Conservation (phyloP, 2,329 filamentous ascomycete genomes). For the Teratosphaeria viscida region DNA sequence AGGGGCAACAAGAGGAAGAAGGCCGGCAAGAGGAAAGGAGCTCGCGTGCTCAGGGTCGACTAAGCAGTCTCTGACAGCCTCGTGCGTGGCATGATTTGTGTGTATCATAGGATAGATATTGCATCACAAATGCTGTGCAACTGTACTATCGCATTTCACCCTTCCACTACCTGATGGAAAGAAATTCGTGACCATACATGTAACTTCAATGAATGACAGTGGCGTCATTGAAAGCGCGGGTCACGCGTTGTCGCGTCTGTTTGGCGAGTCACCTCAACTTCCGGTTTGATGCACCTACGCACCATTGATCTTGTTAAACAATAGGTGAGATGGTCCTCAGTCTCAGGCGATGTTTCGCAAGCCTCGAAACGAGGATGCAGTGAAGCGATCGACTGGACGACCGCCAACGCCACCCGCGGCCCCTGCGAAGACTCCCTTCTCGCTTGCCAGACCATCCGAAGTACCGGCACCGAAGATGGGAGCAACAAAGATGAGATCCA, state of each 20-base stretch:
- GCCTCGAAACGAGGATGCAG: constrained; percentile 35
- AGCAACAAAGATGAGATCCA: constrained; percentile 17
- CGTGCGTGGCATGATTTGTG: not conserved
- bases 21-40: constrained; percentile 58
- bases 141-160: not conserved
- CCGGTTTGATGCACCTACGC: too few relatives aligned
- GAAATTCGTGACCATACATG: not conserved
- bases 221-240: not conserved
- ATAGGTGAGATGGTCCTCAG: not conserved
- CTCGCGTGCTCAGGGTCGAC: constrained; percentile 61
- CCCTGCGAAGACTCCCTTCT: constrained; percentile 20
- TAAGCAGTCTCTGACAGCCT: constrained; percentile 24
- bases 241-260: not conserved
- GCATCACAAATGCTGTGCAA: not conserved
- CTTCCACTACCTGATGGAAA: too few relatives aligned
- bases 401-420: constrained; percentile 40
- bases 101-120: not conserved
- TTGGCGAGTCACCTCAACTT: not conserved
- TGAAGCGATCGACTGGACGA: constrained; percentile 39
- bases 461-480: constrained; percentile 23
- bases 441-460: constrained; percentile 19
- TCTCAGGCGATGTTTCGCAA: constrained; percentile 43
- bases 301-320: not conserved
- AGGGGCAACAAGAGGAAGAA: constrained; percentile 79
- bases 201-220: not conserved